Percentiles rank a stretch among this genome's conserved stretches.
These are phyloP conservation scores for Amaranthus hypochondriacus DNA, from an alignment of 148 eudicot species.

Conservation along the genomic window DNA sequence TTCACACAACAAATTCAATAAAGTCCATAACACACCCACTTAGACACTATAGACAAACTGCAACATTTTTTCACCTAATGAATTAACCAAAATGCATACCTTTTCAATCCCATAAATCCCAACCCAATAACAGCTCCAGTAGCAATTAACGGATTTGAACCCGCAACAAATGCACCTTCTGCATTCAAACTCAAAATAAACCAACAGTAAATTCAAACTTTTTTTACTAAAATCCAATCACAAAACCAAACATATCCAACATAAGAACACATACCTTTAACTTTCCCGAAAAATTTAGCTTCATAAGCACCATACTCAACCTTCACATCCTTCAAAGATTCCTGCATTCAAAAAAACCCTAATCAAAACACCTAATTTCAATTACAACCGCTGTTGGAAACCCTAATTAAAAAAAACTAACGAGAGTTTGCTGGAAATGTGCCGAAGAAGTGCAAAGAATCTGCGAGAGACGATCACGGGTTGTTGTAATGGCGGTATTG, in stretches of 20 bases:
- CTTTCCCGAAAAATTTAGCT: conserved; percentile 47
- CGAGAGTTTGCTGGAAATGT: conserved; percentile 56
- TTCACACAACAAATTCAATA: no score
- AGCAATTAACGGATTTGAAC: conserved; percentile 57
- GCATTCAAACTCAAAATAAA: conserved; percentile 19
- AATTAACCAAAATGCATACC: conserved; percentile 32
- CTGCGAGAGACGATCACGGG: conserved; percentile 56
- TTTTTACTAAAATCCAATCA: neutral
- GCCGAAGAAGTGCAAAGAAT: conserved; percentile 63
- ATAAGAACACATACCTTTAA: conserved; percentile 47
- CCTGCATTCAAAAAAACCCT: conserved; percentile 38
- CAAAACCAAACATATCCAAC: neutral
- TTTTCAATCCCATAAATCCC: conserved; percentile 55
- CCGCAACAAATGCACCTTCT: conserved; percentile 67
- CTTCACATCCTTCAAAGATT: conserved; percentile 58
- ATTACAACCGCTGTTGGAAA: neutral
- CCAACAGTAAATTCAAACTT: neutral
- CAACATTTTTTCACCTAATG: neutral
- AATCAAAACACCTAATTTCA: neutral
- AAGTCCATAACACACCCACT: neutral
- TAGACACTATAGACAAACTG: neutral
- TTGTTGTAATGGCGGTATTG: conserved; percentile 35
- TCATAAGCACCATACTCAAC: conserved; percentile 52
- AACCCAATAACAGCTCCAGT: conserved; percentile 58
- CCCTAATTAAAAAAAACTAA: conserved; percentile 27